Percentiles rank a stretch among this genome's conserved stretches.
Conservation (phyloP, 2,329 filamentous ascomycete genomes). For the Trichoderma simmonsii region DNA sequence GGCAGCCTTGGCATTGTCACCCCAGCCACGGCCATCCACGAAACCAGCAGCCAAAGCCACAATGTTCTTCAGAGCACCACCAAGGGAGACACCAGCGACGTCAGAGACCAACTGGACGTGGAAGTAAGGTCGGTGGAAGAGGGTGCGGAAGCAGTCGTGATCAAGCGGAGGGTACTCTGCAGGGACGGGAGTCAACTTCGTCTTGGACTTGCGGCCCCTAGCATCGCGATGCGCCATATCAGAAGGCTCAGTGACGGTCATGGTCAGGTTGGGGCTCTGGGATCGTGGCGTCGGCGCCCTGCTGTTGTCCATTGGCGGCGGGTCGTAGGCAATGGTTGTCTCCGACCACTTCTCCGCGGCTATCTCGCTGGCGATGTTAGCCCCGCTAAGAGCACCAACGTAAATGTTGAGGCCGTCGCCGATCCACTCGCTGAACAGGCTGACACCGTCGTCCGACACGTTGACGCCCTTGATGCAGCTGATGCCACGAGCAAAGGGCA, state of each 20-base stretch:
- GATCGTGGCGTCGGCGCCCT: slow-evolving; percentile 59
- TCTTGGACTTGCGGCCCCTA: slow-evolving; percentile 63
- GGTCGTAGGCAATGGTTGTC: slow-evolving; percentile 94
- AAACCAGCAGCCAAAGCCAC: slow-evolving; percentile 93
- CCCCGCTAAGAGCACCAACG: slow-evolving; percentile 90
- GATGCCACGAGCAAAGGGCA: slow-evolving; percentile 89
- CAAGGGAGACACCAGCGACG: slow-evolving; percentile 93
- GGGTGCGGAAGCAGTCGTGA: slow-evolving; percentile 74
- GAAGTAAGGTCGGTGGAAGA: slow-evolving; percentile 97
- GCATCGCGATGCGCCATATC: slow-evolving; percentile 66
- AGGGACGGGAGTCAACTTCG: slow-evolving; percentile 72
- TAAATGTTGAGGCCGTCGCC: slow-evolving; percentile 90
- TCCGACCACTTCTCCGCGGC: slow-evolving; percentile 95
- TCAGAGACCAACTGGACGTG: slow-evolving; percentile 91
- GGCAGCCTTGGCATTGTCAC: slow-evolving; percentile 97
- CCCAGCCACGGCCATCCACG: slow-evolving; percentile 93
- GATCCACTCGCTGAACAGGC: slow-evolving; percentile 92
- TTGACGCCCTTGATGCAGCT: slow-evolving; percentile 98
- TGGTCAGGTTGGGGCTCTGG: slow-evolving; percentile 46
- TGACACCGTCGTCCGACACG: slow-evolving; percentile 80
- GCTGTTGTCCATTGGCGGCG: slow-evolving; percentile 77
- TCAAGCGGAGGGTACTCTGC: slow-evolving; percentile 81
- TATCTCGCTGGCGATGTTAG: slow-evolving; percentile 95
- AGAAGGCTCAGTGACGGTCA: slow-evolving; percentile 50
- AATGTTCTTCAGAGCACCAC: slow-evolving; percentile 94